A percentile compares a stretch with the other conserved stretches of the same genome.
These are phyloP conservation scores for Xylaria castorea DNA, from an alignment of 495 filamentous ascomycete genomes.

Conservation along the genomic window DNA sequence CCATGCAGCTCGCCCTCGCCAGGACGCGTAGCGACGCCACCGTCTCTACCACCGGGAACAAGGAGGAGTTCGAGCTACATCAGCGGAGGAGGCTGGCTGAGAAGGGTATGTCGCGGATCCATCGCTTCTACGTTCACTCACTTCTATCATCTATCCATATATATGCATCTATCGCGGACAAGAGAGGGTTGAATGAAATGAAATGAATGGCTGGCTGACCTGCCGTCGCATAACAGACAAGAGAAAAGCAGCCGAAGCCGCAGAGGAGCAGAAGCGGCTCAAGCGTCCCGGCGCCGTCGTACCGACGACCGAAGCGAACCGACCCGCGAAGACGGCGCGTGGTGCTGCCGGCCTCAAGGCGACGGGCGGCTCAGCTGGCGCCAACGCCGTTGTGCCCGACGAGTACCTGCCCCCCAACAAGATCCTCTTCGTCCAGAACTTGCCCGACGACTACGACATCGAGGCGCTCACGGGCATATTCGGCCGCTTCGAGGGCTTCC, in stretches of 20 bases:
- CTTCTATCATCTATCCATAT: neutral
- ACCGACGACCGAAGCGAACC: constrained; percentile 56
- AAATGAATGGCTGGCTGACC: neutral
- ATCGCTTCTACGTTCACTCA: neutral
- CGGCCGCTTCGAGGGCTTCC: constrained; percentile 90
- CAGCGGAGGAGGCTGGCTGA: constrained; percentile 86
- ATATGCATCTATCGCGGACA: neutral
- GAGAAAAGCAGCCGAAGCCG: constrained; percentile 84
- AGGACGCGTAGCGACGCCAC: constrained; percentile 88
- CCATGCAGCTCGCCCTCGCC: constrained; percentile 87
- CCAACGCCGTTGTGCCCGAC: constrained; percentile 83
- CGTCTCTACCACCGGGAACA: constrained; percentile 71
- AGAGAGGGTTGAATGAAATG: neutral
- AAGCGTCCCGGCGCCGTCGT: constrained; percentile 69
- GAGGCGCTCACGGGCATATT: constrained; percentile 83
- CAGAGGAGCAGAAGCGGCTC: constrained; percentile 82
- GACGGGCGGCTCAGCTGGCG: constrained; percentile 63
- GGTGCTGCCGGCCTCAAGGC: constrained; percentile 80
- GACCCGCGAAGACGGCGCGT: constrained; percentile 75
- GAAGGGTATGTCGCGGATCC: constrained; percentile 68
- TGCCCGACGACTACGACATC: constrained; percentile 86
- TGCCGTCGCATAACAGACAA: constrained; percentile 64
- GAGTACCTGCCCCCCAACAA: constrained; percentile 98
- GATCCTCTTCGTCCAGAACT: constrained; percentile 92
- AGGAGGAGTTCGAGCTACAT: constrained; percentile 85